These are phyloP conservation scores for Colletotrichum tofieldiae DNA, from an alignment of 2,329 filamentous ascomycete genomes.

Conservation along the genomic window DNA sequence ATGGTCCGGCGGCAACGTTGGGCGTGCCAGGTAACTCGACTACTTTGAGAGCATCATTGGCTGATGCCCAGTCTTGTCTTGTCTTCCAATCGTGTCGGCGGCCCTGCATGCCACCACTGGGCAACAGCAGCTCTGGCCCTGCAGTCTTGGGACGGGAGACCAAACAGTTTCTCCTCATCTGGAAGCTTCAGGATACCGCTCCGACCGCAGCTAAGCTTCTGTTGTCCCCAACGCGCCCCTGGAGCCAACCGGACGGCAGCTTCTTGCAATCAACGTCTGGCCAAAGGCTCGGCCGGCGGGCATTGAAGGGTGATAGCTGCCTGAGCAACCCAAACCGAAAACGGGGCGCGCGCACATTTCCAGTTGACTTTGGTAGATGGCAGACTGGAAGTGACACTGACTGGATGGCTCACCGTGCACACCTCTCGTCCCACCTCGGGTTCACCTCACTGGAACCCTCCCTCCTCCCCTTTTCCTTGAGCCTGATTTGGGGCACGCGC, in stretches of 20 bases:
- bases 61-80: neutral
- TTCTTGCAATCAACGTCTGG: neutral
- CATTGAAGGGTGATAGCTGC: neutral
- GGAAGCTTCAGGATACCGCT: neutral
- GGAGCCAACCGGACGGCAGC: neutral
- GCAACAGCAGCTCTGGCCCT: neutral
- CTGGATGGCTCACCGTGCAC: conserved; percentile 26
- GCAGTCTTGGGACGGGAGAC: neutral
- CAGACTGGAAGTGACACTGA: conserved; percentile 8
- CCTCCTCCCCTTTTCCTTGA: neutral
- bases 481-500: conserved; percentile 6
- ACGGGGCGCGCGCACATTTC: too few species aligned
- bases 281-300: neutral
- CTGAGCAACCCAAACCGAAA: neutral
- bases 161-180: neutral
- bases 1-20: neutral
- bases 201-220: neutral
- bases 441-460: conserved; percentile 7
- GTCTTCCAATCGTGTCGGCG: too few species aligned
- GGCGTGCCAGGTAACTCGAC: conserved; percentile 16
- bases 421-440: conserved; percentile 25
- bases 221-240: neutral
- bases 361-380: too few species aligned
- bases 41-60: conserved; percentile 19
- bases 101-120: neutral